Evolutionary conservation across 1,284 basidiomycete species (phyloP).

Genomic region (Ceratobasidium sp.): DNA sequence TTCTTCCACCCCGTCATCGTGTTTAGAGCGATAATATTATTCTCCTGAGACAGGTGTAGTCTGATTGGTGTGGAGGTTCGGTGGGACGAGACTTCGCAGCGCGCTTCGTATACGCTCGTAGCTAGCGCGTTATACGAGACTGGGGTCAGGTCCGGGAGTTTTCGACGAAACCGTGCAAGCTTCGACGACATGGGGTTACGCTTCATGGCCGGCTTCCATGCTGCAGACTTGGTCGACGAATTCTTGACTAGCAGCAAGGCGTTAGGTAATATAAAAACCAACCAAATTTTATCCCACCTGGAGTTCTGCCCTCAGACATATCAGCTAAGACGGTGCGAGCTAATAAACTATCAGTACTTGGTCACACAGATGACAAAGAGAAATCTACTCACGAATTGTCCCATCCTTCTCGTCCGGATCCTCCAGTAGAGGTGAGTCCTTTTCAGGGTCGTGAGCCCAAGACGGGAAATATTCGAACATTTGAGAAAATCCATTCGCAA

Average conservation of each 20-base stretch:
- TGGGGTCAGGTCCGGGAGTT: background rate
- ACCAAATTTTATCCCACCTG: background rate
- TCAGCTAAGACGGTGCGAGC: background rate
- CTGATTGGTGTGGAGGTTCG: background rate
- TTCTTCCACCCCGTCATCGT: background rate
- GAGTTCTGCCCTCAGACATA: background rate
- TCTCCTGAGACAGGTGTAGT: background rate
- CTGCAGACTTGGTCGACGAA: background rate
- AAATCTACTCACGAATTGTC: conserved; percentile 15
- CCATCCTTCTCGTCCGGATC: conserved; percentile 1
- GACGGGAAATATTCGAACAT: conserved; percentile 20
- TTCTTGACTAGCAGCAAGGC: background rate
- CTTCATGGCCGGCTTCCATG: background rate
- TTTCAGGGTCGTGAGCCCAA: conserved; percentile 23
- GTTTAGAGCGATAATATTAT: background rate
- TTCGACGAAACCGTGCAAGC: conserved; percentile 20
- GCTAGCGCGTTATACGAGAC: background rate
- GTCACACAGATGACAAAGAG: background rate
- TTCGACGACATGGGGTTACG: conserved; percentile 18
- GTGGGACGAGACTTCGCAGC: conserved; percentile 14
- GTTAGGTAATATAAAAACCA: background rate
- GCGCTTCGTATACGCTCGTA: conserved; percentile 12
- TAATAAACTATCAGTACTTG: background rate
- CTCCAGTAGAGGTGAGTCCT: background rate
- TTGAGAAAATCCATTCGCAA: conserved; percentile 7